A percentile compares a stretch with the other conserved stretches of the same genome.
These are phyloP conservation scores for Akanthomyces dipterigenus DNA, from an alignment of 2,329 filamentous ascomycete species.

Conservation along the genomic window DNA sequence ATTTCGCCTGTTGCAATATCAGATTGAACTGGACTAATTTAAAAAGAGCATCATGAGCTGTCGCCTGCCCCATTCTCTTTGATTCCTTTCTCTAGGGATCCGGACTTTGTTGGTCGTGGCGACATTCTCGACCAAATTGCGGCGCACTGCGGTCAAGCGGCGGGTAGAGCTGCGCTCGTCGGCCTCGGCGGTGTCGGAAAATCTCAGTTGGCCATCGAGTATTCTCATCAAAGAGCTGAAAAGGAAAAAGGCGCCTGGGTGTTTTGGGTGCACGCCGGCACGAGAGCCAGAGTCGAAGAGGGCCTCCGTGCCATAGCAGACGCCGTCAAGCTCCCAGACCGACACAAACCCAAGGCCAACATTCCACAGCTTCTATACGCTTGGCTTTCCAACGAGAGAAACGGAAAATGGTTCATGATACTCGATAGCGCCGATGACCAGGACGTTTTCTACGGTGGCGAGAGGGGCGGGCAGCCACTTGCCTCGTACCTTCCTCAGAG, in stretches of 20 bases:
- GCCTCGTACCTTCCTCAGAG: slow-evolving; percentile 22
- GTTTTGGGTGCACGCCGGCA: slow-evolving; percentile 30
- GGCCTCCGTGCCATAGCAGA: slow-evolving; percentile 27
- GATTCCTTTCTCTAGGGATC: slow-evolving; percentile 24
- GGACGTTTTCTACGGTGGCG: slow-evolving; percentile 19
- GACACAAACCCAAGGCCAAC: slow-evolving; percentile 19
- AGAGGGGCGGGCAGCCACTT: slow-evolving; percentile 15
- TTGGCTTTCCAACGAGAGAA: slow-evolving; percentile 25
- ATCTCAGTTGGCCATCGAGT: slow-evolving; percentile 6
- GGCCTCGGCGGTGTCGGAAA: slow-evolving; percentile 29
- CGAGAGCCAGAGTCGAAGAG: slow-evolving; percentile 24
- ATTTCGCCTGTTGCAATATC: not conserved
- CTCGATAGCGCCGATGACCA: slow-evolving; percentile 31
- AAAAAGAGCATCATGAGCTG: not conserved
- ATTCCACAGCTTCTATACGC: slow-evolving; percentile 20
- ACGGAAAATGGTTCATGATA: slow-evolving; percentile 28
- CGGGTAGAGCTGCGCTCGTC: slow-evolving; percentile 22
- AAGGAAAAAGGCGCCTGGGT: slow-evolving; percentile 15
- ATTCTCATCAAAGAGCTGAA: not conserved
- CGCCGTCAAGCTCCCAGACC: slow-evolving; percentile 19
- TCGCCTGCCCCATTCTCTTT: not conserved
- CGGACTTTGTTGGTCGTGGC: slow-evolving; percentile 24
- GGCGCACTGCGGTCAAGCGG: slow-evolving; percentile 15
- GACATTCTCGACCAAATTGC: slow-evolving; percentile 21
- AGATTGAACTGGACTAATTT: not conserved